These are phyloP conservation scores for Phalaenopsis equestris DNA, from an alignment of 106 monocot genomes.

Conservation along the genomic window DNA sequence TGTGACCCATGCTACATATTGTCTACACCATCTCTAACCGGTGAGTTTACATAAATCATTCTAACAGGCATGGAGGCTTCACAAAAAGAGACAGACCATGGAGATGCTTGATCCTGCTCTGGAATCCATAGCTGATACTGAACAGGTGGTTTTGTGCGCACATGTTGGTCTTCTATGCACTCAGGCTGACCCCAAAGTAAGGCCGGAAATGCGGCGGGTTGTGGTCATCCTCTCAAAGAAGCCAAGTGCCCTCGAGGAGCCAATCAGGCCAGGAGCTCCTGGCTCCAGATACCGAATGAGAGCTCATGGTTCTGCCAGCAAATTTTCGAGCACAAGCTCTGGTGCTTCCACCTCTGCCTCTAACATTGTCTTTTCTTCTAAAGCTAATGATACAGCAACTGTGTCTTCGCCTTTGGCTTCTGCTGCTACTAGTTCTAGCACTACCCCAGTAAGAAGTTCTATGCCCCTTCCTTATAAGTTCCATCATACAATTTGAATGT, in stretches of 20 bases:
- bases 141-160: slow-evolving; percentile 42
- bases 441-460: too few species aligned
- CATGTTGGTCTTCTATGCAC: slow-evolving; percentile 65
- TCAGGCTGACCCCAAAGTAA: slow-evolving; percentile 44
- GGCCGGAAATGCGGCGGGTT: slow-evolving; percentile 64
- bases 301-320: slow-evolving; percentile 7
- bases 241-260: slow-evolving; percentile 47
- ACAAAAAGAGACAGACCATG: slow-evolving; percentile 35
- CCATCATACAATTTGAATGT: too few species aligned
- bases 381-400: slow-evolving; percentile 15
- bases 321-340: not conserved
- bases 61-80: slow-evolving; percentile 53
- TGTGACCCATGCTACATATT: too few species aligned
- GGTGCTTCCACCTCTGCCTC: slow-evolving; percentile 7
- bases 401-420: not conserved
- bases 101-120: slow-evolving; percentile 45
- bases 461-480: too few species aligned
- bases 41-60: not conserved
- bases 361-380: slow-evolving; percentile 11
- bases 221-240: slow-evolving; percentile 54
- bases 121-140: slow-evolving; percentile 15
- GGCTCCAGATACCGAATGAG: slow-evolving; percentile 34
- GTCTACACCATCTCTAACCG: too few species aligned
- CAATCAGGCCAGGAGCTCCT: slow-evolving; percentile 38
- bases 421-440: not conserved